Evolutionary conservation across 2,329 filamentous ascomycete species (phyloP).

Genomic region (Ceratocystis smalleyi): DNA sequence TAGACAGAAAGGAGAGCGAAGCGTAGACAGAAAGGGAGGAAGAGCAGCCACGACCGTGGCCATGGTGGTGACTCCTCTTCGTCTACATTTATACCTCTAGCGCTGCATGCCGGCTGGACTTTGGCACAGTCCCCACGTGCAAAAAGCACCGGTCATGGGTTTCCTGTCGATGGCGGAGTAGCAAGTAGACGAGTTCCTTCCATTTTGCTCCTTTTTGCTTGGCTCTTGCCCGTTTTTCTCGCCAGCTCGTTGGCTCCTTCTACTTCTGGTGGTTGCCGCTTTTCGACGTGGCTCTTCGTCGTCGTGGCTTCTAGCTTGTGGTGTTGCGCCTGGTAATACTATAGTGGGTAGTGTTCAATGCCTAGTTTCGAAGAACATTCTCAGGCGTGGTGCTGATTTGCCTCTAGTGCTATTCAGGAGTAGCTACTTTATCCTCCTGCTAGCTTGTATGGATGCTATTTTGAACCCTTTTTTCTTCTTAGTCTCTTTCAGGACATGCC

Average conservation of each 20-base stretch:
- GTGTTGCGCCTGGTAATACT: background rate
- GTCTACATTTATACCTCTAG: background rate
- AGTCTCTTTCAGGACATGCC: background rate
- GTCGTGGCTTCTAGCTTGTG: background rate
- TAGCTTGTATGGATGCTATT: background rate
- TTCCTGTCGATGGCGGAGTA: too few species aligned
- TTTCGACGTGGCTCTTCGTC: background rate
- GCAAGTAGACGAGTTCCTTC: background rate
- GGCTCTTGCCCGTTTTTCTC: background rate
- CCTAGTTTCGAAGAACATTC: too few species aligned
- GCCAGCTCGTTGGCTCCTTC: too few species aligned
- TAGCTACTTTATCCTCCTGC: background rate
- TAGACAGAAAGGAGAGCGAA: too few species aligned
- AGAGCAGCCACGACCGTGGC: too few species aligned
- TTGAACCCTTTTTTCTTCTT: background rate
- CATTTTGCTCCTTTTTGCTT: background rate
- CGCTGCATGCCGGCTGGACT: background rate
- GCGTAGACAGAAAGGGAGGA: too few species aligned
- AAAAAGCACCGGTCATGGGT: background rate
- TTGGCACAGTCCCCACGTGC: background rate
- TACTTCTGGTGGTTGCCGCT: too few species aligned
- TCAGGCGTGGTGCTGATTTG: too few species aligned
- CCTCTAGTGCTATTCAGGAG: background rate
- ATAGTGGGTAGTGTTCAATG: background rate
- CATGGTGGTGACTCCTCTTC: background rate